phyloP scores from a whole-genome alignment of 257 asterid genomes.

The Ligustrum vulgare region DNA sequence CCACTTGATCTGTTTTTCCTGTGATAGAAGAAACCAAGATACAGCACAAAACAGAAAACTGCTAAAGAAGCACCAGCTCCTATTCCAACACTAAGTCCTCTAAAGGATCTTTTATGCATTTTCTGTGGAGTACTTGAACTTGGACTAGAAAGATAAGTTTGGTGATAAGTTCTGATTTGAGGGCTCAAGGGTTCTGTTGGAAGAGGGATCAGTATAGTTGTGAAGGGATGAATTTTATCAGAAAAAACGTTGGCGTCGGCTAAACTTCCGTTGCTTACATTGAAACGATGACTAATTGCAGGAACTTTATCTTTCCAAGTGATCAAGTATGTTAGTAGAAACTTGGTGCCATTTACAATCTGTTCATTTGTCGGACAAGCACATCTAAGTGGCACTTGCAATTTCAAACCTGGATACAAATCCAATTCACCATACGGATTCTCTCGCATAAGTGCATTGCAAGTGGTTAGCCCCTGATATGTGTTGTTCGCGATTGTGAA shows the following conservation, averaged over 20 bases:
- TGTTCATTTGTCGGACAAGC: slow-evolving; percentile 66
- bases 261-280: slow-evolving; percentile 35
- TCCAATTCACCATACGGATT: slow-evolving; percentile 31
- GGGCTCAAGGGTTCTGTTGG: slow-evolving; percentile 35
- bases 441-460: slow-evolving; percentile 43
- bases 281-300: slow-evolving; percentile 38
- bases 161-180: slow-evolving; percentile 23
- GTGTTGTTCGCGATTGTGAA: slow-evolving; percentile 44
- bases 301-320: slow-evolving; percentile 35
- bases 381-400: slow-evolving; percentile 64
- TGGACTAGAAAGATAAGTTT: neutral
- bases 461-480: slow-evolving; percentile 58
- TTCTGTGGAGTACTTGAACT: slow-evolving; percentile 3
- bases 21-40: slow-evolving; percentile 24
- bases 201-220: slow-evolving; percentile 64
- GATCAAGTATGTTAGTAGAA: slow-evolving; percentile 51
- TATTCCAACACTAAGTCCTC: slow-evolving; percentile 38
- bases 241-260: slow-evolving; percentile 53
- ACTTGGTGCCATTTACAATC: slow-evolving; percentile 36
- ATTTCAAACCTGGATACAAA: slow-evolving; percentile 29
- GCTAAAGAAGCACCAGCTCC: slow-evolving; percentile 51
- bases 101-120: slow-evolving; percentile 25
- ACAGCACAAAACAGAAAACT: slow-evolving; percentile 33
- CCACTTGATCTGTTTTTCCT: slow-evolving; percentile 17
- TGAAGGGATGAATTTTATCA: slow-evolving; percentile 43